Base-by-base conservation (phyloP, 306 rosid genomes). In the Pachyrhizus erosus region DNA sequence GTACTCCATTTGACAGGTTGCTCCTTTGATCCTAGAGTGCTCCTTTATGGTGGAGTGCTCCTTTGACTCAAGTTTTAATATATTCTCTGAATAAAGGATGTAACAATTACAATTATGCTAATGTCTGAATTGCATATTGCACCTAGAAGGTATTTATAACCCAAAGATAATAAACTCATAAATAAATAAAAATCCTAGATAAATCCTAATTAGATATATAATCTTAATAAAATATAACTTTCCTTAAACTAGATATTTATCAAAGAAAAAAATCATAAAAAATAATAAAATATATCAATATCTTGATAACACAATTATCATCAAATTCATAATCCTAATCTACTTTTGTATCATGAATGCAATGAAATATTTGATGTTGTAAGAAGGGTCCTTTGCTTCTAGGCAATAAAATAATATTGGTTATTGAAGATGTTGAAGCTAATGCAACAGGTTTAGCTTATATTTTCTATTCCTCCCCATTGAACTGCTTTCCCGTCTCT, bases 351-450 rank as follows among this genome's bases (percentile, higher is more conserved):
- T 57, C 57, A 23, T 33, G 17, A 39, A 55, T 57, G 49, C 55
- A 39, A 21, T 70, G 15, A 65, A 54, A 52, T 14, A 33, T 40
- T 65, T 42, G 64, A 24, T 6, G 15, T 66, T 13, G 11, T 75
- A 29, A 65, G 27, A 31, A 8, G n/a, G n/a, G n/a, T n/a, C n/a
- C n/a, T n/a, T n/a, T n/a, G 34, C 70, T 21, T 78, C 51, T 26
- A 18, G 40, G 29, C 70, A 55, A 42, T 14, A 45, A 34, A 17
- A 37, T 33, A 15, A 5, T 9, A 26, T 79, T 70, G 5, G 34
- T 75, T 26, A 62, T 62, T 78, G 79, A 49, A 31, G 48, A 78
- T 49, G 60, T 54, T 26, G 73, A 73, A 64, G 43, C 26, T 71
- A 62, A 18, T n/a, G 14, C 18, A 65, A 62, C 72, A 24, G 21